phyloP scores from a whole-genome alignment of 345 rosid genomes.

The Carallia pectinifolia region DNA sequence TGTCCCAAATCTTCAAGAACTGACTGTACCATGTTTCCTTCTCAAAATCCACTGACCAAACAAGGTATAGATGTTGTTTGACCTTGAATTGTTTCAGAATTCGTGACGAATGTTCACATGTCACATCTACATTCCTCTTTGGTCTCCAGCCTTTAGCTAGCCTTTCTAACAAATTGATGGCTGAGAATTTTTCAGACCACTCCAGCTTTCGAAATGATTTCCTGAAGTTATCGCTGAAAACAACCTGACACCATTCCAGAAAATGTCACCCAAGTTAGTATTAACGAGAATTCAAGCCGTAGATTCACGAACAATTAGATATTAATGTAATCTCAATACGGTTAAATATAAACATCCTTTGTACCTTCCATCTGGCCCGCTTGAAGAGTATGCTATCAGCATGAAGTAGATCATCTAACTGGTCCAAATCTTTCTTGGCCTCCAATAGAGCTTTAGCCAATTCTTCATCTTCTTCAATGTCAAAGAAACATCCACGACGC shows the following conservation, averaged over 20 bases:
- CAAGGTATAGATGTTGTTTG: constrained; percentile 26
- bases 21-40: constrained; percentile 37
- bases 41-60: constrained; percentile 45
- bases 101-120: constrained; percentile 34
- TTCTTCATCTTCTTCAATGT: constrained; percentile 38
- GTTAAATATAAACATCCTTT: too few species aligned
- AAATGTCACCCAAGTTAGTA: too few species aligned
- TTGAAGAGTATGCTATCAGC: constrained; percentile 32
- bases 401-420: constrained; percentile 42
- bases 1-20: constrained; percentile 56
- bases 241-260: constrained; percentile 32
- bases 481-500: constrained; percentile 40
- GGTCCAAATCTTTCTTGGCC: constrained; percentile 38
- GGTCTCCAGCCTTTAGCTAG: constrained; percentile 60
- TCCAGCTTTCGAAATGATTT: constrained; percentile 47
- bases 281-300: too few species aligned
- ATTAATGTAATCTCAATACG: too few species aligned
- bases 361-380: constrained; percentile 49
- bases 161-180: constrained; percentile 30
- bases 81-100: constrained; percentile 45
- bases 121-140: constrained; percentile 25
- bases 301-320: too few species aligned
- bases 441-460: constrained; percentile 33
- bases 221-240: constrained; percentile 45
- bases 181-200: constrained; percentile 24